These are phyloP conservation scores for Blepharisma japonicum DNA, from an alignment of 73 alveolate genomes.

Conservation along the genomic window DNA sequence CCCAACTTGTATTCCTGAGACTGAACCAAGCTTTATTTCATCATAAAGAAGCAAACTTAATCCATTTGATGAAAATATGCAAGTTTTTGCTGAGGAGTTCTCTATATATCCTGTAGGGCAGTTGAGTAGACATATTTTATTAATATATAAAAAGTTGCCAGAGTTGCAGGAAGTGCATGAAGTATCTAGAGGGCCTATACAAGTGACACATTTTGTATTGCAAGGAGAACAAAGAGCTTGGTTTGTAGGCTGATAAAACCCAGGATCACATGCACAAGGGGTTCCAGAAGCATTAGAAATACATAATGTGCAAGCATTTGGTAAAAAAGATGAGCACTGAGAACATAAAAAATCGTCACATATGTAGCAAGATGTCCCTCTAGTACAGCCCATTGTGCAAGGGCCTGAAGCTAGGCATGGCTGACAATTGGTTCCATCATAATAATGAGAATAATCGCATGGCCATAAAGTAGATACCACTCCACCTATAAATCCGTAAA, in stretches of 20 bases:
- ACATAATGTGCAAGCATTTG: neutral
- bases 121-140: neutral
- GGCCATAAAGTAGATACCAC: no score
- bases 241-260: neutral
- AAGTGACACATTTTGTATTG: neutral
- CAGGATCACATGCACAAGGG: neutral
- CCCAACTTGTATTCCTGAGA: neutral
- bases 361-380: no score
- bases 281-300: conserved; percentile 19
- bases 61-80: neutral
- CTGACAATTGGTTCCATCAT: no score
- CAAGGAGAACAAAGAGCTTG: conserved; percentile 1
- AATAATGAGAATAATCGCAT: no score
- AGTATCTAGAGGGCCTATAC: no score
- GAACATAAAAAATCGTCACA: no score
- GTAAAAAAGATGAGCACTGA: neutral
- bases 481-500: no score
- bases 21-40: neutral
- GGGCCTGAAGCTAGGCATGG: no score
- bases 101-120: conserved; percentile 4
- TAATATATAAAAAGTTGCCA: neutral
- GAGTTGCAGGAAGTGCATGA: neutral
- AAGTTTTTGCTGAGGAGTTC: neutral
- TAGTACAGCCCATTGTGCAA: no score
- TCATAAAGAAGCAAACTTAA: neutral